Evolutionary conservation across 345 rosid genomes (phyloP), one percentile per base, ranked within the genome.

Genomic region (Hypericum perforatum): DNA sequence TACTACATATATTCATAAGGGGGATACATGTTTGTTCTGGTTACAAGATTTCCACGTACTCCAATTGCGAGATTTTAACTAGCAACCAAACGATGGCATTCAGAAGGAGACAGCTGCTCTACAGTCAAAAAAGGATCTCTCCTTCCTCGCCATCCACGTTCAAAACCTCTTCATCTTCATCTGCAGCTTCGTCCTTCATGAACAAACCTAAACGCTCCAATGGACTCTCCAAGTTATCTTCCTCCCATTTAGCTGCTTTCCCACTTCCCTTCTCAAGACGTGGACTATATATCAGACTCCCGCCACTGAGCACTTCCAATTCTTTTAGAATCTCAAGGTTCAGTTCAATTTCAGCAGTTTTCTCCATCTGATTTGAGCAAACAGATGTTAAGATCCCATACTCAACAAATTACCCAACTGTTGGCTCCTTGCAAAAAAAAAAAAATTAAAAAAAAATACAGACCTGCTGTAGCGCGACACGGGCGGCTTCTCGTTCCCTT

Each of bases 401-500:
- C 32, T 22, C 32, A 65, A 9, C 41, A 1, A 9, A 38, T 50
- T 38, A 52, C 37, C 29, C 43, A 37, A 2, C 32, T 1, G 32
- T 22, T 22, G 32, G 32, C 1, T 22, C 32, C 32, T 22, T 22
- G 32, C 1, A 1, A 1, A 1, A 4, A 22, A 4, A 22, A 22
- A 22, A 22, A 22, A 22, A 1, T 22, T 22, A 4, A 22, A 4
- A 22, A 22, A 22, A 22, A 22, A 22, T 22, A 36, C 38, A 41
- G 16, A 90, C 97, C 91, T 87, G 60, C 45, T 76, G 77, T 56
- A 76, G 45, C 5, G 81, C 76, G 48, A 66, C 60, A 45, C 96
- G 86, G 43, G 94, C 88, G 13, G 88, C 88, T 68, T 84, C 88
- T 59, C 88, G 70, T 52, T 82, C 73, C 41, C 52, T 81, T 69